phyloP scores from a whole-genome alignment of 2,329 filamentous ascomycete genomes.

The Monosporascus cannonballus region DNA sequence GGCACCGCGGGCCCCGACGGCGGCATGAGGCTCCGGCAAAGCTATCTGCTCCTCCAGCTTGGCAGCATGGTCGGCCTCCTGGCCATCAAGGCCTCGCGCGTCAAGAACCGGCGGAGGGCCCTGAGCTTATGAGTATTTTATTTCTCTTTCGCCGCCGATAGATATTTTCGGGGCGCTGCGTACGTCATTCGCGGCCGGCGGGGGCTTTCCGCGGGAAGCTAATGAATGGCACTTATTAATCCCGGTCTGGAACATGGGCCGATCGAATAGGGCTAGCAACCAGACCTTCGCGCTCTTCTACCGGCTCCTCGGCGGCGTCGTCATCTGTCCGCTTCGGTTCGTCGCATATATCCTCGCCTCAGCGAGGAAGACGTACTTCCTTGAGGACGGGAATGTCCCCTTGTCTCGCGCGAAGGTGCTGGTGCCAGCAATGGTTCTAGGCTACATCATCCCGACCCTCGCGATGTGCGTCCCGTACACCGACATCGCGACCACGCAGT shows the following conservation, averaged over 20 bases:
- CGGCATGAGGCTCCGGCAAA: slow-evolving; percentile 3
- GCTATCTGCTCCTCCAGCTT: slow-evolving; percentile 4
- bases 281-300: slow-evolving; percentile 2
- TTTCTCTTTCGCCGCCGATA: no score
- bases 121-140: slow-evolving; percentile 1
- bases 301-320: slow-evolving; percentile 2
- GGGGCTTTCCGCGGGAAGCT: no score
- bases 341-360: not conserved
- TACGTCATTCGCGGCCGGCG: no score
- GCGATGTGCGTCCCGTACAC: slow-evolving; percentile 1
- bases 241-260: not conserved
- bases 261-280: not conserved
- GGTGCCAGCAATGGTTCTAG: slow-evolving; percentile 1
- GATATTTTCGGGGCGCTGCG: no score
- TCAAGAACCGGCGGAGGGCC: not conserved
- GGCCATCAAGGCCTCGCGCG: slow-evolving; percentile 2
- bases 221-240: not conserved
- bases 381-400: not conserved
- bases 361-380: not conserved
- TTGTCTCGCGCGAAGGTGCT: not conserved
- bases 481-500: not conserved
- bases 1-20: not conserved
- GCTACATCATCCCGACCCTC: slow-evolving; percentile 2
- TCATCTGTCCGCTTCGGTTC: slow-evolving; percentile 3
- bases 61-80: slow-evolving; percentile 1